These are phyloP conservation scores for Funneliformis geosporum DNA, from an alignment of 192 early-diverging fungal species.

Conservation along the genomic window DNA sequence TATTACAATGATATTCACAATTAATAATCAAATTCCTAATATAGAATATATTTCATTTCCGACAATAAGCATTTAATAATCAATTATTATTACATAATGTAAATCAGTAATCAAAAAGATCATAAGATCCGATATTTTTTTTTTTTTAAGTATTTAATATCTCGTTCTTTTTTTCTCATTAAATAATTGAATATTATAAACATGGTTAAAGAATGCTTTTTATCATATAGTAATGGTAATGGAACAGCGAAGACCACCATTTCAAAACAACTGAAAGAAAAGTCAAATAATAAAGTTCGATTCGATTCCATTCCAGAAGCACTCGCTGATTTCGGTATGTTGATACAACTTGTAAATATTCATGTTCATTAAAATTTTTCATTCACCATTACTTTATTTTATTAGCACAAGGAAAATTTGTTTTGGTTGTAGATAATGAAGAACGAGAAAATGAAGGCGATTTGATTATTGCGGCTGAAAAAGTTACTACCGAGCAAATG, in stretches of 20 bases:
- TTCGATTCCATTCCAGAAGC: conserved; percentile 74
- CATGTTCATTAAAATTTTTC: background rate
- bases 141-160: no score
- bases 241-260: background rate
- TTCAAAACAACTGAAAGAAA: background rate
- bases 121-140: no score
- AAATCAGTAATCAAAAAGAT: no score
- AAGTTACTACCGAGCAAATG: conserved; percentile 86
- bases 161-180: background rate
- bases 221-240: background rate
- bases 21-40: no score
- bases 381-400: background rate
- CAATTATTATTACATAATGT: no score
- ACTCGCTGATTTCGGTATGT: conserved; percentile 63
- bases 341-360: background rate
- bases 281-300: background rate
- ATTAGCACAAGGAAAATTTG: conserved; percentile 75
- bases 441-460: conserved; percentile 99
- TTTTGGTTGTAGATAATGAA: conserved; percentile 96
- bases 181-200: background rate
- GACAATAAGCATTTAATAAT: no score
- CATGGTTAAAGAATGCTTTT: background rate
- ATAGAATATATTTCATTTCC: no score
- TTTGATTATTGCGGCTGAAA: conserved; percentile 95
- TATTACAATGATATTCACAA: no score